phyloP scores from a whole-genome alignment of 1,284 basidiomycete species.

The Microbotryum intermedium region DNA sequence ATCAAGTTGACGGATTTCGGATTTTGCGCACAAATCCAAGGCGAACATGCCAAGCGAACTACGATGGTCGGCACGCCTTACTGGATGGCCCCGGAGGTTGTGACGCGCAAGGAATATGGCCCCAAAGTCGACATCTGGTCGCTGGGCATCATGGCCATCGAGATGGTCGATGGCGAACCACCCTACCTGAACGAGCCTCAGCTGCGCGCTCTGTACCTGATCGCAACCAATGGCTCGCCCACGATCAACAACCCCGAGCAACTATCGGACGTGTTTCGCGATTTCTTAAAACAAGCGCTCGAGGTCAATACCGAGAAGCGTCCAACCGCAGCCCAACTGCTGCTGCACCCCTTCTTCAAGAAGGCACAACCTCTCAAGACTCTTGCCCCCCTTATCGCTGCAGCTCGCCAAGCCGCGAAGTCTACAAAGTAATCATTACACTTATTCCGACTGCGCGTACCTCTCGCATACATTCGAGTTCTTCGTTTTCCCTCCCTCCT shows the following conservation, averaged over 20 bases:
- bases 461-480: no score
- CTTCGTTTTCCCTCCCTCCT: no score
- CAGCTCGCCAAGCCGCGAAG: constrained; percentile 58
- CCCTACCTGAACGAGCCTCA: constrained; percentile 97
- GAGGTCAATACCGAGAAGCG: constrained; percentile 92
- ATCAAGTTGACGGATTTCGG: constrained; percentile 99
- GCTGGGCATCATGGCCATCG: constrained; percentile 97
- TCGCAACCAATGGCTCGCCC: constrained; percentile 97
- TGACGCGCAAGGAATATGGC: constrained; percentile 96
- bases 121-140: constrained; percentile 99
- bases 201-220: constrained; percentile 68
- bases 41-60: constrained; percentile 83
- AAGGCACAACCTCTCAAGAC: constrained; percentile 59
- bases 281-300: constrained; percentile 81
- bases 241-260: constrained; percentile 92
- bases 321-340: constrained; percentile 72
- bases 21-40: constrained; percentile 95
- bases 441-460: no score
- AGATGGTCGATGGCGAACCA: constrained; percentile 99
- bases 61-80: constrained; percentile 99
- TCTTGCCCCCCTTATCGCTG: constrained; percentile 83
- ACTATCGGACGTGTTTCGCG: constrained; percentile 73
- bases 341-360: constrained; percentile 45
- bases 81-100: constrained; percentile 99
- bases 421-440: not conserved